These are phyloP conservation scores for Phialocephala sp. DNA, from an alignment of 2,329 filamentous ascomycete genomes.

Conservation along the genomic window DNA sequence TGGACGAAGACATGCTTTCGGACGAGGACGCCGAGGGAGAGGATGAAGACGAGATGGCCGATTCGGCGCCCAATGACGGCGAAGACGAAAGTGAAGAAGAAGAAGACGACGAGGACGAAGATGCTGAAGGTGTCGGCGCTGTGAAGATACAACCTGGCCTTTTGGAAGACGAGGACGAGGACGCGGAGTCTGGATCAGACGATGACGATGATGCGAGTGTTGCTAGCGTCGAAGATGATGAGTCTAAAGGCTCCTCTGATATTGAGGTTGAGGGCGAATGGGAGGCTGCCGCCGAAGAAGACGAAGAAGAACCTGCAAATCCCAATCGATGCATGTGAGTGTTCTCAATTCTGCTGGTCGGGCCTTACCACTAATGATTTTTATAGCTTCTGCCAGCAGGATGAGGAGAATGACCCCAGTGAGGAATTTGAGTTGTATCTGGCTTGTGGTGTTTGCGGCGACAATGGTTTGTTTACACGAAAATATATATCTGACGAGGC, in stretches of 20 bases:
- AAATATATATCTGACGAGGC: constrained; percentile 38
- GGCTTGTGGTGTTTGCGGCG: constrained; percentile 76
- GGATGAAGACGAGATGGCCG: constrained; percentile 43
- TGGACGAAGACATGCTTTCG: constrained; percentile 29
- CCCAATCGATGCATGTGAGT: constrained; percentile 70
- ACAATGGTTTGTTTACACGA: constrained; percentile 71
- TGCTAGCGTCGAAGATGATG: constrained; percentile 47
- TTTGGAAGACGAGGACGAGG: constrained; percentile 47
- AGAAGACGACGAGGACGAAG: constrained; percentile 49
- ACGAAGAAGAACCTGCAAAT: constrained; percentile 57
- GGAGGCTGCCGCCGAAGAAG: constrained; percentile 58
- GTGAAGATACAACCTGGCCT: constrained; percentile 43
- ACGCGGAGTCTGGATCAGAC: constrained; percentile 41
- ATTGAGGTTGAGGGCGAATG: constrained; percentile 63
- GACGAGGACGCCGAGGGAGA: constrained; percentile 45
- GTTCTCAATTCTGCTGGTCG: constrained; percentile 24
- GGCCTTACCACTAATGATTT: constrained; percentile 37
- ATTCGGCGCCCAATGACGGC: constrained; percentile 45
- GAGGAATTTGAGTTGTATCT: constrained; percentile 83
- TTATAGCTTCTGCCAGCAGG: constrained; percentile 79
- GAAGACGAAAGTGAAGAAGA: constrained; percentile 47
- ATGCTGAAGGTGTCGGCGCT: constrained; percentile 43
- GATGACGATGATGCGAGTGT: constrained; percentile 41
- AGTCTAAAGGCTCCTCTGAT: constrained; percentile 61
- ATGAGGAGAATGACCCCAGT: constrained; percentile 81